These are phyloP conservation scores for Trypethelium eluteriae DNA, from an alignment of 495 filamentous ascomycete genomes.

Conservation along the genomic window DNA sequence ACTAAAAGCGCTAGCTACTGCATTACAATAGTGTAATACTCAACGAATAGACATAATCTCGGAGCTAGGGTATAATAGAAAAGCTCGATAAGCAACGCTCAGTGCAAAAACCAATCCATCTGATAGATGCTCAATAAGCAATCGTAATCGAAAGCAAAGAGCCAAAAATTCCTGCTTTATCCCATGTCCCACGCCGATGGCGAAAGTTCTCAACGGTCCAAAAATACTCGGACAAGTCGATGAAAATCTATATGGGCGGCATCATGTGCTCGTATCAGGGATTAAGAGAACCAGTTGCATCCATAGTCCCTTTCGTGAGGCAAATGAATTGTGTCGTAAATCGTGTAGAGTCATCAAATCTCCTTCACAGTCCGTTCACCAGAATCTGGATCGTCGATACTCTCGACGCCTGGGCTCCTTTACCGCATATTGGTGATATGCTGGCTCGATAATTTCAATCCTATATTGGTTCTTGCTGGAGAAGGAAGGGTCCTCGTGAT, in stretches of 20 bases:
- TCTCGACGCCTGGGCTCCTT: not conserved
- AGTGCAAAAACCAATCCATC: not conserved
- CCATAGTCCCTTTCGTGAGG: no score
- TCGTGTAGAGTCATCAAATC: not conserved
- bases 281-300: no score
- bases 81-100: slow-evolving; percentile 5
- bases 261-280: not conserved
- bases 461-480: not conserved
- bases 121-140: not conserved
- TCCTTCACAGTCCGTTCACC: not conserved
- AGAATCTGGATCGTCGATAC: slow-evolving; percentile 4
- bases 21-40: not conserved
- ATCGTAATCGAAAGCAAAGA: not conserved
- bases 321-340: not conserved
- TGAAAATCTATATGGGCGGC: not conserved
- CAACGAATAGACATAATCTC: not conserved
- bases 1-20: not conserved
- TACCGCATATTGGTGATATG: not conserved
- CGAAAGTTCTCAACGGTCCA: not conserved
- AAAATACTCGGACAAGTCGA: not conserved
- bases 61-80: slow-evolving; percentile 1
- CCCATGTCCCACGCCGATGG: not conserved
- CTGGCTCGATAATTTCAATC: slow-evolving; percentile 3
- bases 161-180: not conserved
- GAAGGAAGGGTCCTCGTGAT: not conserved